Evolutionary conservation across 352 stramenopile genomes (phyloP).

Genomic region (Phytophthora boehmeriae): DNA sequence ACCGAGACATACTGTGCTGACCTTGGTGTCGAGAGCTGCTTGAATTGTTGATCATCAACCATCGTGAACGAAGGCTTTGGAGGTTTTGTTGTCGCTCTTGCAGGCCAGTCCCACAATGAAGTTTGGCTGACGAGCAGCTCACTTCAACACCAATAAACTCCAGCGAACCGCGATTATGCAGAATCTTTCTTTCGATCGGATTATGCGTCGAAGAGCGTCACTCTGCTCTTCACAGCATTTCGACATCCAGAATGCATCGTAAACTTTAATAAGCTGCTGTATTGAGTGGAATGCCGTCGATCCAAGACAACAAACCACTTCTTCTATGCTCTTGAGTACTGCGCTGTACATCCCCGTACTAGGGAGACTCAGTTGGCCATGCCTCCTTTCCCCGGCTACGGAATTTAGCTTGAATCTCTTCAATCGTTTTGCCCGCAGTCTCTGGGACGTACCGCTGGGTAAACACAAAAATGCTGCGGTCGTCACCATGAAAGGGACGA

Average conservation of each 20-base stretch:
- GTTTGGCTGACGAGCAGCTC: no score
- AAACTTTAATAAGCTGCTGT: no score
- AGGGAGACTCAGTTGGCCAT: background rate
- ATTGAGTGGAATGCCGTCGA: no score
- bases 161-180: no score
- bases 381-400: constrained; percentile 1
- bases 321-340: background rate
- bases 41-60: constrained; percentile 1
- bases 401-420: constrained; percentile 54
- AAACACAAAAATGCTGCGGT: constrained; percentile 36
- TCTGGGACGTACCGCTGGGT: constrained; percentile 38
- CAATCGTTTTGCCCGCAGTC: constrained; percentile 51
- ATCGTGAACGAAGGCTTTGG: background rate
- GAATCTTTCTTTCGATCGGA: no score
- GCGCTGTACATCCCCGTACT: no score
- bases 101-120: background rate
- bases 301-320: background rate
- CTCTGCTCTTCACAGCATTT: no score
- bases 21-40: background rate
- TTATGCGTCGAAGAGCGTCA: no score
- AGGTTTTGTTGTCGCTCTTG: background rate
- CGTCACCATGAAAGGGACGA: constrained; percentile 46
- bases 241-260: no score
- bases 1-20: background rate
- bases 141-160: no score